Evolutionary conservation across 1,284 basidiomycete genomes (phyloP).

Genomic region (Cutaneotrichosporon dermatis): DNA sequence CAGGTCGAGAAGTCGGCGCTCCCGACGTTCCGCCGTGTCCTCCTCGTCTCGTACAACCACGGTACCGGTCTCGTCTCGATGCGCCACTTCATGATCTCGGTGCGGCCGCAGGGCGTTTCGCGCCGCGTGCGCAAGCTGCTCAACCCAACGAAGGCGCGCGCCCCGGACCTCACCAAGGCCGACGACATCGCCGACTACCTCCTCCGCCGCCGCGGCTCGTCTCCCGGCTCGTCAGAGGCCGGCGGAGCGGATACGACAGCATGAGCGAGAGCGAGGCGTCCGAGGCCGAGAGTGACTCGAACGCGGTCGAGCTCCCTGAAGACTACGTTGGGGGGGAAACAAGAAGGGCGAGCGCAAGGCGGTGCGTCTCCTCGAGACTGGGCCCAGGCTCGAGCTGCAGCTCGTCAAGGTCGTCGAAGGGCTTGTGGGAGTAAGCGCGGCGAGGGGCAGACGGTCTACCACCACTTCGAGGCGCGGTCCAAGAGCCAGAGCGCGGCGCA

Average conservation of each 20-base stretch:
- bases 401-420: conserved; percentile 94
- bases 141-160: conserved; percentile 46
- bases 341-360: conserved; percentile 85
- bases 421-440: conserved; percentile 59
- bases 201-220: conserved; percentile 56
- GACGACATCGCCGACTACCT: conserved; percentile 96
- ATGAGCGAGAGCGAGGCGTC: conserved; percentile 58
- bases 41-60: conserved; percentile 87
- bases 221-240: conserved; percentile 50
- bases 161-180: conserved; percentile 72
- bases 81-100: conserved; percentile 91
- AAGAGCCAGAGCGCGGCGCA: conserved; percentile 64
- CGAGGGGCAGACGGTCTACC: conserved; percentile 83
- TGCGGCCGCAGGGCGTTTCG: conserved; percentile 91
- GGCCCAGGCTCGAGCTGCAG: conserved; percentile 87
- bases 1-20: conserved; percentile 66
- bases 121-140: conserved; percentile 85
- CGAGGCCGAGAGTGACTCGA: conserved; percentile 72
- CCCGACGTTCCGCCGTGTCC: conserved; percentile 82
- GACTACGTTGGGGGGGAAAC: conserved; percentile 95
- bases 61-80: conserved; percentile 83
- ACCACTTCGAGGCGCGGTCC: conserved; percentile 74
- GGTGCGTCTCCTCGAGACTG: conserved; percentile 87
- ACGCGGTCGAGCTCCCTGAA: conserved; percentile 70
- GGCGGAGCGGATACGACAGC: conserved; percentile 69